A percentile compares a stretch with the other conserved stretches of the same genome.
Conservation (phyloP, 805 yeast species). For the Grigorovia transvaalensis region DNA sequence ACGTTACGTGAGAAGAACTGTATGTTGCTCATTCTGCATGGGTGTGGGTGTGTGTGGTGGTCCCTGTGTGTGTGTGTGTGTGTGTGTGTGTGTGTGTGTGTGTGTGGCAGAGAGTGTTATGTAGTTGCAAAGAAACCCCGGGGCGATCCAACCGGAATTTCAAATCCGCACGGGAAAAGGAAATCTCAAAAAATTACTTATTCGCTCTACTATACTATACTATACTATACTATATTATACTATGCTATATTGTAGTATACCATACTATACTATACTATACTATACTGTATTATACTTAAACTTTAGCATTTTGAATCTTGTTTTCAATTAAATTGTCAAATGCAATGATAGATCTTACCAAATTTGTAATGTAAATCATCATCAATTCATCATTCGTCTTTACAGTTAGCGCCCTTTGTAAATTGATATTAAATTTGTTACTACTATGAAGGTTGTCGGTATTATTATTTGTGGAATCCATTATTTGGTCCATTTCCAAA, state of each 20-base stretch:
- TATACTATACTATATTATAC: not conserved
- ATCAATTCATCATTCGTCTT: slow-evolving; percentile 95
- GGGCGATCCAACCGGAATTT: too few species aligned
- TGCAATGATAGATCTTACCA: slow-evolving; percentile 90
- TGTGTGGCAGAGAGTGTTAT: not conserved
- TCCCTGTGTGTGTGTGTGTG: not conserved
- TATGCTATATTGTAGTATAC: not conserved
- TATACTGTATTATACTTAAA: not conserved
- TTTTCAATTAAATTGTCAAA: slow-evolving; percentile 95
- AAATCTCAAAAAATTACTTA: too few species aligned
- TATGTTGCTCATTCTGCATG: not conserved
- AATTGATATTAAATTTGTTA: slow-evolving; percentile 22
- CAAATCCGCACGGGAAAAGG: too few species aligned
- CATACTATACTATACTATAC: too few species aligned
- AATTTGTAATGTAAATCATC: slow-evolving; percentile 80
- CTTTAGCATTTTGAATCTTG: slow-evolving; percentile 58
- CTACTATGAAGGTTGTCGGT: too few species aligned
- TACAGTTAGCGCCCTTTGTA: slow-evolving; percentile 73
- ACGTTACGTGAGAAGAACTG: not conserved
- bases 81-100: not conserved
- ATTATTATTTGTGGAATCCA: slow-evolving; percentile 13
- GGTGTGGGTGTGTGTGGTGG: too few species aligned
- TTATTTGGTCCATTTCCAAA: slow-evolving; percentile 26
- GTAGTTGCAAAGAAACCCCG: not conserved
- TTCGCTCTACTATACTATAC: too few species aligned